Percentiles rank a stretch among this genome's conserved stretches.
phyloP scores from a whole-genome alignment of 352 stramenopile species.

The Plasmopara muralis region DNA sequence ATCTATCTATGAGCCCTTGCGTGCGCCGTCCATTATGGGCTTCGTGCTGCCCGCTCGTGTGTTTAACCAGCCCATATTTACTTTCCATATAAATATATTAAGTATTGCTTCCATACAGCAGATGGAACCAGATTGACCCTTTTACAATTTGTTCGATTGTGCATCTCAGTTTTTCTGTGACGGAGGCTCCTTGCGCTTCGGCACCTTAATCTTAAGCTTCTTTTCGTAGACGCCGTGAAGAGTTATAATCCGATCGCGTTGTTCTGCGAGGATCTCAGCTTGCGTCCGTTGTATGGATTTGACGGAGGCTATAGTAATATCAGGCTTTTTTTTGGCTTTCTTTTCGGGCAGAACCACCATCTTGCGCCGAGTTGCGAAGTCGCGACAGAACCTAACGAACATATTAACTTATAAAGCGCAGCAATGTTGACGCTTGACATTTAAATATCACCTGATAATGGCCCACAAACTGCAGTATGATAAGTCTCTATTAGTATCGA shows the following conservation, averaged over 20 bases:
- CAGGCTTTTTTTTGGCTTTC: conserved; percentile 66
- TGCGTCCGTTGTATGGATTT: conserved; percentile 62
- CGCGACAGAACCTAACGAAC: conserved; percentile 35
- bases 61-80: conserved; percentile 70
- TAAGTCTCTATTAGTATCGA: neutral
- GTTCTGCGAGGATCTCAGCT: conserved; percentile 68
- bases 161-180: conserved; percentile 31
- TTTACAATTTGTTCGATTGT: no score
- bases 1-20: conserved; percentile 41
- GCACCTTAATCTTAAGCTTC: conserved; percentile 51
- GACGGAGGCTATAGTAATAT: conserved; percentile 58
- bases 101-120: conserved; percentile 21
- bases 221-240: conserved; percentile 51
- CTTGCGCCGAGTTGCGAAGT: conserved; percentile 40
- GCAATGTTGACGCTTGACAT: neutral
- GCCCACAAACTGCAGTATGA: conserved; percentile 49
- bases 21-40: conserved; percentile 25
- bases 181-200: conserved; percentile 64
- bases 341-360: conserved; percentile 62
- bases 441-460: conserved; percentile 47
- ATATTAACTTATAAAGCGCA: neutral
- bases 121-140: conserved; percentile 8
- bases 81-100: conserved; percentile 79
- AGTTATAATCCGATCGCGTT: conserved; percentile 57
- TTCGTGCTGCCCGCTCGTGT: conserved; percentile 27